phyloP scores from a whole-genome alignment of 2,329 filamentous ascomycete species.

The Penicillium sp. region DNA sequence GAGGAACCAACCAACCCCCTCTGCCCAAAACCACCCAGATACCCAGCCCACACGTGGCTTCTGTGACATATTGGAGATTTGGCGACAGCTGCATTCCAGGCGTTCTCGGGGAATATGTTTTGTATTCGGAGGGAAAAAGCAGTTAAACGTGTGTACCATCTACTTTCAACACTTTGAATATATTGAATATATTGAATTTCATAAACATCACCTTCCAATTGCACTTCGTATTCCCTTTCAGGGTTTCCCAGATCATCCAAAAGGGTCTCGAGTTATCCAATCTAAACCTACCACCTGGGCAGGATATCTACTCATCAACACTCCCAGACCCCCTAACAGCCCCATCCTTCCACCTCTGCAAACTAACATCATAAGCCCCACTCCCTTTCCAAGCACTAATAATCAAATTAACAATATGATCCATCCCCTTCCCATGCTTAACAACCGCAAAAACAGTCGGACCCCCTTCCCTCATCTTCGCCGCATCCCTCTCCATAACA shows the following conservation, averaged over 20 bases:
- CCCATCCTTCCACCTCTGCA: conserved; percentile 47
- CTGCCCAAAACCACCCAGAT: conserved; percentile 21
- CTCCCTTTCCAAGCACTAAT: conserved; percentile 89
- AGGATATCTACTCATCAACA: conserved; percentile 28
- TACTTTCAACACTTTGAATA: conserved; percentile 10
- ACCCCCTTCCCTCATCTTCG: conserved; percentile 92
- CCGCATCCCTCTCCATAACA: conserved; percentile 92
- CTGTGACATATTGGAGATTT: conserved; percentile 22
- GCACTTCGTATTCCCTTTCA: background rate
- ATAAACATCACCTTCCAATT: background rate
- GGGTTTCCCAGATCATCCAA: background rate
- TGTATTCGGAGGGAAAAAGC: conserved; percentile 25
- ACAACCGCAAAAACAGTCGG: conserved; percentile 96
- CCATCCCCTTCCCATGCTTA: conserved; percentile 83
- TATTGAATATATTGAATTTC: conserved; percentile 4
- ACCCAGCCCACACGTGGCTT: conserved; percentile 24
- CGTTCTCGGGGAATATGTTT: conserved; percentile 22
- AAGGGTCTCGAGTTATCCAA: background rate
- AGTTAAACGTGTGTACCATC: conserved; percentile 15
- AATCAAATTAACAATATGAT: conserved; percentile 85
- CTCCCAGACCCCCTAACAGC: conserved; percentile 39
- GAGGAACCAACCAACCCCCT: conserved; percentile 2
- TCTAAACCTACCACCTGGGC: background rate
- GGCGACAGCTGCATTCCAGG: conserved; percentile 29
- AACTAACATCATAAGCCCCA: conserved; percentile 61